Conservation (phyloP, 2,329 filamentous ascomycete species). For the Fusarium brachygibbosum region DNA sequence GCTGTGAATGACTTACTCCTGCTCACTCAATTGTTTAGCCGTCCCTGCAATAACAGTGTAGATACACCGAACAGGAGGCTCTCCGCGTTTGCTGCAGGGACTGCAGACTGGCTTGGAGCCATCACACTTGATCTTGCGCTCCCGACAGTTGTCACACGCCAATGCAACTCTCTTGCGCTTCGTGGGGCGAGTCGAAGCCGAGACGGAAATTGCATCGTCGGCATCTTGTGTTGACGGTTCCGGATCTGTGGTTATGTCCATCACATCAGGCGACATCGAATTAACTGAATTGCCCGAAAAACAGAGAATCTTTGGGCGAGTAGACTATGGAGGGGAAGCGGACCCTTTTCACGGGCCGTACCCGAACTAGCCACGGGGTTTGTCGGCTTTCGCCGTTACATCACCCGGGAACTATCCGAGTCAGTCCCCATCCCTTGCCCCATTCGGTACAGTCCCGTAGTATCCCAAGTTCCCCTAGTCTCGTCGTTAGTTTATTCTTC, state of each 20-base stretch:
- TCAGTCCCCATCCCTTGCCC: neutral
- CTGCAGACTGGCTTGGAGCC: slow-evolving; percentile 8
- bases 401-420: slow-evolving; percentile 5
- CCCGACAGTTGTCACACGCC: slow-evolving; percentile 18
- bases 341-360: slow-evolving; percentile 11
- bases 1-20: neutral
- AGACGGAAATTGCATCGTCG: neutral
- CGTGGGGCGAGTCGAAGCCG: neutral
- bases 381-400: neutral
- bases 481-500: no score
- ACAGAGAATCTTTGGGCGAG: neutral
- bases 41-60: neutral
- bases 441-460: neutral
- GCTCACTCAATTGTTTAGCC: neutral
- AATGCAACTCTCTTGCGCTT: slow-evolving; percentile 19
- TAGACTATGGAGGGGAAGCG: neutral
- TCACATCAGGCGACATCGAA: neutral
- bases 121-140: slow-evolving; percentile 19
- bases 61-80: neutral
- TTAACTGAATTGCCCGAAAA: neutral
- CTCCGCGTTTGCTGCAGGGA: slow-evolving; percentile 12
- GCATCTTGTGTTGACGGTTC: neutral
- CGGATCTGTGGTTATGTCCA: neutral
- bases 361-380: neutral
- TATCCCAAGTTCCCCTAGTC: neutral